Conservation (phyloP, 306 rosid genomes). For the Quercus cerris region DNA sequence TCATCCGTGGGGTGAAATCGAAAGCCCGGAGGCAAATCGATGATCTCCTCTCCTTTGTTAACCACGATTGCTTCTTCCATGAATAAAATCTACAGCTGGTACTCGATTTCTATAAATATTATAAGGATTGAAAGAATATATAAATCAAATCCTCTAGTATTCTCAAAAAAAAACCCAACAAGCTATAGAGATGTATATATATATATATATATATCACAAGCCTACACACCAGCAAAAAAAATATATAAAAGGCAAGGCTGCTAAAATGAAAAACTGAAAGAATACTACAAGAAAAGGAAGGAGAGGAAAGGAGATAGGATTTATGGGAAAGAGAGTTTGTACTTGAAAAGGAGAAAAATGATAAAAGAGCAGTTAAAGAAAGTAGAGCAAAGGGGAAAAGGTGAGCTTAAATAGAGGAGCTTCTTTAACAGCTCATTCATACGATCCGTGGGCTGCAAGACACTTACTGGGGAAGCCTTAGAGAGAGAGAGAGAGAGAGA, state of each 20-base stretch:
- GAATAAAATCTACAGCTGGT: not conserved
- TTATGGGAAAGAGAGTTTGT: conserved; percentile 2
- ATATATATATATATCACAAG: not conserved
- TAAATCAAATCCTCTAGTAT: conserved; percentile 16
- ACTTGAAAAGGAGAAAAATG: conserved; percentile 6
- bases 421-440: conserved; percentile 37
- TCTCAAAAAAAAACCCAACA: not conserved
- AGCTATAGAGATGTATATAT: not conserved
- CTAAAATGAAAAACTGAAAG: not conserved
- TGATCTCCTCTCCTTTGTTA: conserved; percentile 45
- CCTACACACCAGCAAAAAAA: not conserved
- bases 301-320: not conserved
- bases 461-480: conserved; percentile 55
- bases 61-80: conserved; percentile 56
- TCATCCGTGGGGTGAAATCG: conserved; percentile 94
- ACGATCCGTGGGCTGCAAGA: conserved; percentile 77
- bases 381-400: conserved; percentile 30
- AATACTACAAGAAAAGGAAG: not conserved
- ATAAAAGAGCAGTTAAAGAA: conserved; percentile 42
- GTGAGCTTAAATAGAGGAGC: conserved; percentile 57
- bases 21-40: conserved; percentile 89
- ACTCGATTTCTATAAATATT: not conserved
- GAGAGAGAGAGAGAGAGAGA: not conserved
- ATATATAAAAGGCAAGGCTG: not conserved
- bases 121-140: conserved; percentile 8